These are phyloP conservation scores for Melaleuca quinquenervia DNA, from an alignment of 345 rosid species.

Conservation along the genomic window DNA sequence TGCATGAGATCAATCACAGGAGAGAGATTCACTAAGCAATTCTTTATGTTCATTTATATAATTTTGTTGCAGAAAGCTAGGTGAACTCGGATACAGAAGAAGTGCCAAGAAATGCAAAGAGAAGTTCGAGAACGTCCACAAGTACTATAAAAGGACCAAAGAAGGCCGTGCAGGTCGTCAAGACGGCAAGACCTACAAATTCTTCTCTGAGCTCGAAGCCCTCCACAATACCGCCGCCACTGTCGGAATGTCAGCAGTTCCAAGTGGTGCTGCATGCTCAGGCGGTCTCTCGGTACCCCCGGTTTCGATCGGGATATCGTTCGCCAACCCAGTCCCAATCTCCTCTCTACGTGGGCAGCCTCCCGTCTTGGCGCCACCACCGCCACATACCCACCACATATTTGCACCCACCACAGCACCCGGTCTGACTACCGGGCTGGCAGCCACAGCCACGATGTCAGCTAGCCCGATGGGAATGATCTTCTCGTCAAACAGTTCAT, in stretches of 20 bases:
- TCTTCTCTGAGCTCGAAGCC: slow-evolving; percentile 80
- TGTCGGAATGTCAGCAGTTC: slow-evolving; percentile 5
- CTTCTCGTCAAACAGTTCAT: slow-evolving; percentile 57
- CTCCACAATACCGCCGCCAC: slow-evolving; percentile 20
- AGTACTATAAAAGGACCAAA: slow-evolving; percentile 85
- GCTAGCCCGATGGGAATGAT: slow-evolving; percentile 20
- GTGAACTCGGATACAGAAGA: slow-evolving; percentile 65
- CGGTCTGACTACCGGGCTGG: background rate
- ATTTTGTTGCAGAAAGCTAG: slow-evolving; percentile 51
- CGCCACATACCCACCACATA: background rate
- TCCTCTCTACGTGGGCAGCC: background rate
- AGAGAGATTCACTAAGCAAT: background rate
- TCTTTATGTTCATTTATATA: background rate
- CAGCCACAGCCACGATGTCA: background rate
- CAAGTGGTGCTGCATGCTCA: background rate
- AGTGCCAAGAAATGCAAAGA: slow-evolving; percentile 89
- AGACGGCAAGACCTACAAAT: slow-evolving; percentile 78
- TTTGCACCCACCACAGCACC: background rate
- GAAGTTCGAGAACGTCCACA: slow-evolving; percentile 91
- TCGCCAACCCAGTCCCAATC: slow-evolving; percentile 4
- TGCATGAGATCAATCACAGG: background rate
- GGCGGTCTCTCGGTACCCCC: background rate
- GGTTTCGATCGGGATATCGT: background rate
- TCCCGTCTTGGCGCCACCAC: slow-evolving; percentile 1
- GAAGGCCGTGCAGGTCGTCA: slow-evolving; percentile 80